Evolutionary conservation across 2,329 filamentous ascomycete species (phyloP), one percentile per base, ranked within the genome.

Genomic region (Pseudopithomyces maydicus): DNA sequence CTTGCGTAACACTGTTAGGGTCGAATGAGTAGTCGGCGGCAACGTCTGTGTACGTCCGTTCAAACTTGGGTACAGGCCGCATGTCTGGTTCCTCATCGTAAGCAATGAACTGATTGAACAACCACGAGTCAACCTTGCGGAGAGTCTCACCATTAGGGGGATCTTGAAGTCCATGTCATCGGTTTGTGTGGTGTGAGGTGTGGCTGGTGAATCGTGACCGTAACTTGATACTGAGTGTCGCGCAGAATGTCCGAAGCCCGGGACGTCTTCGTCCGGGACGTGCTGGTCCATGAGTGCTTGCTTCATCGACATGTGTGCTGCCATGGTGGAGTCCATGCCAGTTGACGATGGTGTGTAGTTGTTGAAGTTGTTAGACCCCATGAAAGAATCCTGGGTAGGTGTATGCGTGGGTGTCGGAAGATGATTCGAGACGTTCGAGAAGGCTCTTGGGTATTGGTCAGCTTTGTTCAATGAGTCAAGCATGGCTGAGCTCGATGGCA

Each of bases 1-100:
- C 57, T 26, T 67, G 81, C 2, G 85, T 79, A 4, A 85, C 78
- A 68, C 88, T 81, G 58, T 88, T 87, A 65, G 90, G 88, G 66
- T 89, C 92, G 80, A 91, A 96, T 0, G 96, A 83, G 74, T 95
- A 91, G 73, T 97, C 93, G 67, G 87, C 84, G 70, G 90, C 94
- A 48, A 91, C 84, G 70, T 96, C 92, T 17, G 92, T 94, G 78
- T 95, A 91, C 0, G 92, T 95, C 55, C 92, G 85, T 65, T 92
- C 89, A 62, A 96, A 84, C 77, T 94, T 95, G 23, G 92, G 90
- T 63, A 85, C 74, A 15, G 68, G 75, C 59, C 72, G 65, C 56
- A 73, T 83, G 77, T 86, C 83, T 87, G 81, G 68, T 76, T 80
- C 75, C 71, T 79, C 76, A 77, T 82, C 77, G 74, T 81, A 78